Evolutionary conservation across 179 eudicot genomes (phyloP).

Genomic region (Silene vulgaris): DNA sequence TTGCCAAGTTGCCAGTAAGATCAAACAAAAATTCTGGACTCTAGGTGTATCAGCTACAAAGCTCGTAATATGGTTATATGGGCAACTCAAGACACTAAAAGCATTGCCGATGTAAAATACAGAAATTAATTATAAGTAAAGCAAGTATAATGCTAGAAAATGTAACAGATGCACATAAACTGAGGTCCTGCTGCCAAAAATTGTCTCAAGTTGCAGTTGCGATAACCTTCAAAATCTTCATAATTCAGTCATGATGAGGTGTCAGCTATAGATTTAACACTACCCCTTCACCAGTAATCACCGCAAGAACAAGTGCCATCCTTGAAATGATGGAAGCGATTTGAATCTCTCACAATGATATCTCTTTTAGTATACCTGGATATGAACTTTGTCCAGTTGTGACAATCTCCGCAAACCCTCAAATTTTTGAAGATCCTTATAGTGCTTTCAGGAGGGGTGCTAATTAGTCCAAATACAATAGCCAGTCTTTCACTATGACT

Average conservation of each 20-base stretch:
- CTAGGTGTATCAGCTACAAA: neutral
- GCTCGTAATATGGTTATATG: neutral
- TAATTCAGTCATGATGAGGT: neutral
- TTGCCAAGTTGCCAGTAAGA: neutral
- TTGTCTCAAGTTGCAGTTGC: neutral
- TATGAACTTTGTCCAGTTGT: conserved; percentile 38
- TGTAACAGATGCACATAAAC: neutral
- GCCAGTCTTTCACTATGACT: conserved; percentile 48
- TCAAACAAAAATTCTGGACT: neutral
- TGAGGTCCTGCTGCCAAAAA: neutral
- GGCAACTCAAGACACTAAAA: conserved; percentile 4
- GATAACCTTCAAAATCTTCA: neutral
- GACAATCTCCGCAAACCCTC: conserved; percentile 50
- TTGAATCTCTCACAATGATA: conserved; percentile 46
- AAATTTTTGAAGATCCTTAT: conserved; percentile 40
- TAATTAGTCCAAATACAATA: conserved; percentile 37
- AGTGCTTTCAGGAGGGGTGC: conserved; percentile 34
- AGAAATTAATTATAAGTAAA: no score
- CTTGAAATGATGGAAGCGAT: conserved; percentile 47
- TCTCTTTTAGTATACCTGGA: conserved; percentile 35
- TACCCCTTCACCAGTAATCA: conserved; percentile 37
- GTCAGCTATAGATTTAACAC: neutral
- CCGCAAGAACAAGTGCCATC: conserved; percentile 44
- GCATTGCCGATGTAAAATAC: neutral
- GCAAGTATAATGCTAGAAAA: neutral